phyloP scores from a whole-genome alignment of 2,329 filamentous ascomycete genomes.

The Ascochyta lentis region DNA sequence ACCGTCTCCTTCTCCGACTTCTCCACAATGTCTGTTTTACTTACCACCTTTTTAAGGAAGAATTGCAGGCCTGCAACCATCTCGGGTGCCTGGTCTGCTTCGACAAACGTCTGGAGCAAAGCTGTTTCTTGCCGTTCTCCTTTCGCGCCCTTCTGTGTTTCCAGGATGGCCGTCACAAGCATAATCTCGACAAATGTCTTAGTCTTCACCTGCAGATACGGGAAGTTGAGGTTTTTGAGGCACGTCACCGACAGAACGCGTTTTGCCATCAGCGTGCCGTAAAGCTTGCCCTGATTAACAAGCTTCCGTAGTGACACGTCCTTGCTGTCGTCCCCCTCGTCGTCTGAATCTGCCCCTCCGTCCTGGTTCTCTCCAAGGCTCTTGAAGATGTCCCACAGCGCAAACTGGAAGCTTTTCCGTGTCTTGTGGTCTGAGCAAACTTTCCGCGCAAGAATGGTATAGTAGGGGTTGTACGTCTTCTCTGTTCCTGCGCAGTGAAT shows the following conservation, averaged over 20 bases:
- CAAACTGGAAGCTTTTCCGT: slow-evolving; percentile 84
- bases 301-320: slow-evolving; percentile 63
- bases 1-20: slow-evolving; percentile 61
- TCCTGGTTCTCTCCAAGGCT: slow-evolving; percentile 80
- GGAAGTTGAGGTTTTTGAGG: slow-evolving; percentile 76
- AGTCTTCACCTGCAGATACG: slow-evolving; percentile 77
- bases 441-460: slow-evolving; percentile 80
- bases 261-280: slow-evolving; percentile 66
- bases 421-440: slow-evolving; percentile 78
- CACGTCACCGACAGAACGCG: slow-evolving; percentile 64
- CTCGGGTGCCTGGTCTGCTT: slow-evolving; percentile 67
- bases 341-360: slow-evolving; percentile 63
- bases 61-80: slow-evolving; percentile 78
- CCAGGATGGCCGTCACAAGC: slow-evolving; percentile 75
- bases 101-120: slow-evolving; percentile 71
- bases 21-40: slow-evolving; percentile 64
- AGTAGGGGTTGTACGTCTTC: slow-evolving; percentile 88
- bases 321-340: slow-evolving; percentile 60
- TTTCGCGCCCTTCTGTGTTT: slow-evolving; percentile 62
- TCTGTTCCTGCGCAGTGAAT: slow-evolving; percentile 87
- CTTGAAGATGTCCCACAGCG: slow-evolving; percentile 85
- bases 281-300: slow-evolving; percentile 73
- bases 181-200: slow-evolving; percentile 81
- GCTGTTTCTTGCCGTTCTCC: slow-evolving; percentile 61
- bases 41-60: slow-evolving; percentile 78